Percentiles rank a stretch among this genome's conserved stretches.
These are phyloP conservation scores for Leccinum fibrillosum DNA, from an alignment of 768 basidiomycete genomes.

Conservation along the genomic window DNA sequence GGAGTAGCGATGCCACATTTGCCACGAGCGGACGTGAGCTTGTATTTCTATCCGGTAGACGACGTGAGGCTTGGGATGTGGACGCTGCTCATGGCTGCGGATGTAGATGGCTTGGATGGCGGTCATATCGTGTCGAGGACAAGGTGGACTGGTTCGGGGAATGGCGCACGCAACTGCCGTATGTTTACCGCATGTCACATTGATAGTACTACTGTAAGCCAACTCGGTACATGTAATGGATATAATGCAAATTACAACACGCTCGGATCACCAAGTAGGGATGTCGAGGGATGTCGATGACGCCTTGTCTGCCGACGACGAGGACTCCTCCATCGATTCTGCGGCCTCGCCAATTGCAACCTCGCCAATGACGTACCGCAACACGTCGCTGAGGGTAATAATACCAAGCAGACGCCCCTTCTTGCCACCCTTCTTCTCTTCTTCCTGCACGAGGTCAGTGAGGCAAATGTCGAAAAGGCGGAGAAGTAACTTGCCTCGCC, in stretches of 20 bases:
- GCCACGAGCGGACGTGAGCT: slow-evolving; percentile 89
- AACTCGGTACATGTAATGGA: neutral
- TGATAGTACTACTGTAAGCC: neutral
- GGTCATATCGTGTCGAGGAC: slow-evolving; percentile 42
- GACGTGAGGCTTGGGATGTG: slow-evolving; percentile 69
- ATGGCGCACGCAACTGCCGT: neutral
- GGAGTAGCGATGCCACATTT: slow-evolving; percentile 91
- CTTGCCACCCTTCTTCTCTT: slow-evolving; percentile 75
- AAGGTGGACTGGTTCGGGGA: slow-evolving; percentile 4
- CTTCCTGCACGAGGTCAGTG: slow-evolving; percentile 50
- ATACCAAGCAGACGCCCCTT: slow-evolving; percentile 82
- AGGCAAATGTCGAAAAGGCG: neutral
- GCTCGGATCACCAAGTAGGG: slow-evolving; percentile 9
- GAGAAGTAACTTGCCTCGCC: slow-evolving; percentile 58
- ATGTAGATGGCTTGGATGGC: slow-evolving; percentile 78
- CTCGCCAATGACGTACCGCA: slow-evolving; percentile 77
- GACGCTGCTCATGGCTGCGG: slow-evolving; percentile 64
- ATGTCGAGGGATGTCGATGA: slow-evolving; percentile 14
- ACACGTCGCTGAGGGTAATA: slow-evolving; percentile 85
- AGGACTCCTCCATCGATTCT: slow-evolving; percentile 34
- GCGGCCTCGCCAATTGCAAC: slow-evolving; percentile 47
- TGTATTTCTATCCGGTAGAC: slow-evolving; percentile 83
- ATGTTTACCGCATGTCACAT: slow-evolving; percentile 11
- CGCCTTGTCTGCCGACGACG: slow-evolving; percentile 9
- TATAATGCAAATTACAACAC: neutral